Evolutionary conservation across 768 basidiomycete genomes (phyloP).

Genomic region (Suillus luteus): DNA sequence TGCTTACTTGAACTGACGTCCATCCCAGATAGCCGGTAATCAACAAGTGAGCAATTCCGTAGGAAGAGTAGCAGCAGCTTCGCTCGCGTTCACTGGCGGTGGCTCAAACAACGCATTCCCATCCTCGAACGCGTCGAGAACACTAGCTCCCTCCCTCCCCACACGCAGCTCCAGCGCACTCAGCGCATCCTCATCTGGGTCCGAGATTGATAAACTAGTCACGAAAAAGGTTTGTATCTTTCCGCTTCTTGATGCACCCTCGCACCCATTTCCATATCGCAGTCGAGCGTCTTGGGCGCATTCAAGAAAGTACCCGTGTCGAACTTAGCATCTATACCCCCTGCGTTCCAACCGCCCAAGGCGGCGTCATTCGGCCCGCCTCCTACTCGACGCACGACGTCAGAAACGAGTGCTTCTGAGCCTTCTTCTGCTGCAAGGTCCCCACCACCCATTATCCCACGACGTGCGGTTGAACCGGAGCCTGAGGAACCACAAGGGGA

Average conservation of each 20-base stretch:
- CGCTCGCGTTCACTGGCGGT: slow-evolving; percentile 41
- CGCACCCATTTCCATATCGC: neutral
- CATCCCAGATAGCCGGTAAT: slow-evolving; percentile 34
- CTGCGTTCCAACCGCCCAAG: slow-evolving; percentile 46
- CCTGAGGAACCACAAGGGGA: slow-evolving; percentile 51
- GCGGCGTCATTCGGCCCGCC: slow-evolving; percentile 54
- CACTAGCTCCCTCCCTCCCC: slow-evolving; percentile 19
- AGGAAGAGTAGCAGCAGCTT: slow-evolving; percentile 61
- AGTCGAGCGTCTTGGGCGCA: slow-evolving; percentile 27
- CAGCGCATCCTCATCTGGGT: slow-evolving; percentile 27
- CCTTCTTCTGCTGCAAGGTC: slow-evolving; percentile 21
- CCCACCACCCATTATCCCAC: slow-evolving; percentile 27
- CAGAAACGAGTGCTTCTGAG: slow-evolving; percentile 19
- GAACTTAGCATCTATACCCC: slow-evolving; percentile 40
- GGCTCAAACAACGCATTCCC: slow-evolving; percentile 1
- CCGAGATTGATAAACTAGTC: slow-evolving; percentile 30
- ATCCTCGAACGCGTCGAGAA: neutral
- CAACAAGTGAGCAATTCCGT: slow-evolving; percentile 44
- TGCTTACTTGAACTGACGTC: neutral
- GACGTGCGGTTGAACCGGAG: slow-evolving; percentile 23
- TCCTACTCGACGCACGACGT: slow-evolving; percentile 43
- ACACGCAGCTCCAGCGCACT: slow-evolving; percentile 15
- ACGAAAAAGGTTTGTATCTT: slow-evolving; percentile 31
- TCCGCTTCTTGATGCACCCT: slow-evolving; percentile 28
- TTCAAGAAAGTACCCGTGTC: slow-evolving; percentile 39